Percentiles rank a stretch among this genome's conserved stretches.
Evolutionary conservation across 73 alveolate genomes (phyloP).

Genomic region (Paramecium octaurelia): DNA sequence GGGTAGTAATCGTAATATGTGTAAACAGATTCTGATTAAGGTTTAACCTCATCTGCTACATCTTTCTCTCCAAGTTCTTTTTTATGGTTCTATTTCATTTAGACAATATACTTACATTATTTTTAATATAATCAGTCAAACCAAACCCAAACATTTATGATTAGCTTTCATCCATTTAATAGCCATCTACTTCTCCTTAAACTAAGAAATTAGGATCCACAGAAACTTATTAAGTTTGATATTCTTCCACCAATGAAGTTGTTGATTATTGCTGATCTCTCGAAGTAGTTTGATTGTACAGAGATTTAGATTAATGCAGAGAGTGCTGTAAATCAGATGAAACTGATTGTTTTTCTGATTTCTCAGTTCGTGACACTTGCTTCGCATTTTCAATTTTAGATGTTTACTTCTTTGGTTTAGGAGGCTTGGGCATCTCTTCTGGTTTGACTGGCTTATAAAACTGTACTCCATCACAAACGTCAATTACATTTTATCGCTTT

Average conservation of each 20-base stretch:
- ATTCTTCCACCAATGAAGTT: background rate
- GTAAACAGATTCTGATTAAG: background rate
- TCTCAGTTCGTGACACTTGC: background rate
- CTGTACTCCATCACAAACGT: background rate
- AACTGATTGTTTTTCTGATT: background rate
- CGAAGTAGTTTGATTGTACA: background rate
- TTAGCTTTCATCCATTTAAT: conserved; percentile 6
- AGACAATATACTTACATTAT: background rate
- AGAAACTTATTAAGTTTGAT: background rate
- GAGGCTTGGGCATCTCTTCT: conserved; percentile 19
- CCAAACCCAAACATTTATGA: conserved; percentile 32
- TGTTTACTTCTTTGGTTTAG: background rate
- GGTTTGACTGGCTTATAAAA: conserved; percentile 44
- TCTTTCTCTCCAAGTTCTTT: conserved; percentile 26
- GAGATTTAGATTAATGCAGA: background rate
- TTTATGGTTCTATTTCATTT: conserved; percentile 2
- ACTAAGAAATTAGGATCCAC: conserved; percentile 42
- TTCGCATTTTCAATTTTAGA: background rate
- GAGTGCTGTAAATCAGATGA: background rate
- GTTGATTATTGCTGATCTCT: background rate
- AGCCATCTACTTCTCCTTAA: conserved; percentile 45
- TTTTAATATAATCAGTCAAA: background rate
- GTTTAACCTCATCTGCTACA: conserved; percentile 27
- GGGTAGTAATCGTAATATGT: conserved; percentile 35
- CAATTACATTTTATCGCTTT: background rate